These are phyloP conservation scores for Colletotrichum coccodes DNA, from an alignment of 2,329 filamentous ascomycete genomes.

Conservation along the genomic window DNA sequence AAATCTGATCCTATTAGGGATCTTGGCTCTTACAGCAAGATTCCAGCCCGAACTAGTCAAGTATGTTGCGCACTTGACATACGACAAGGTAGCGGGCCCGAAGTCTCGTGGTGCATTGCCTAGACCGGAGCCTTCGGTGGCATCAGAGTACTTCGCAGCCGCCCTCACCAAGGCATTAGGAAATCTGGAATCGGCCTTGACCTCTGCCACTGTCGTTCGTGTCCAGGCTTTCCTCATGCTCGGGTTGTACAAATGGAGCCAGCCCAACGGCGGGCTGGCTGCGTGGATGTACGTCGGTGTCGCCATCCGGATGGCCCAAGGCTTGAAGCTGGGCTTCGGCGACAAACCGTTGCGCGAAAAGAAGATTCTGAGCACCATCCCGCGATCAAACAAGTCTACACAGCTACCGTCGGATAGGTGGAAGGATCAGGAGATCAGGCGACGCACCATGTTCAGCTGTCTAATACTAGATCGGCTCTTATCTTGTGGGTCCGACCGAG, in stretches of 20 bases:
- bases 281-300: conserved; percentile 75
- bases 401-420: conserved; percentile 33
- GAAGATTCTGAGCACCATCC: neutral
- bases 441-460: conserved; percentile 80
- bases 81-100: conserved; percentile 38
- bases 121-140: conserved; percentile 60
- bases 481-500: conserved; percentile 70
- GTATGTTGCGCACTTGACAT: conserved; percentile 55
- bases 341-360: conserved; percentile 47
- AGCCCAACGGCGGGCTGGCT: conserved; percentile 64
- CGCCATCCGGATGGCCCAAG: conserved; percentile 72
- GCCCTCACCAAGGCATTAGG: conserved; percentile 64
- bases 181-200: conserved; percentile 57
- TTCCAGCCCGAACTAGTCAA: conserved; percentile 72
- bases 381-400: conserved; percentile 31
- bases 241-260: conserved; percentile 77
- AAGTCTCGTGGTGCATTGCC: conserved; percentile 47
- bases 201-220: conserved; percentile 67
- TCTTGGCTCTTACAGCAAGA: conserved; percentile 75
- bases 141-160: conserved; percentile 73
- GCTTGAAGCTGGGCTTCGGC: conserved; percentile 69
- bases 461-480: conserved; percentile 78
- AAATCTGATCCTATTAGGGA: conserved; percentile 70
- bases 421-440: conserved; percentile 65
- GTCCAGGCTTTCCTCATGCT: conserved; percentile 78